These are phyloP conservation scores for Mucor racemosus DNA, from an alignment of 371 early-diverging fungal species.

Conservation along the genomic window DNA sequence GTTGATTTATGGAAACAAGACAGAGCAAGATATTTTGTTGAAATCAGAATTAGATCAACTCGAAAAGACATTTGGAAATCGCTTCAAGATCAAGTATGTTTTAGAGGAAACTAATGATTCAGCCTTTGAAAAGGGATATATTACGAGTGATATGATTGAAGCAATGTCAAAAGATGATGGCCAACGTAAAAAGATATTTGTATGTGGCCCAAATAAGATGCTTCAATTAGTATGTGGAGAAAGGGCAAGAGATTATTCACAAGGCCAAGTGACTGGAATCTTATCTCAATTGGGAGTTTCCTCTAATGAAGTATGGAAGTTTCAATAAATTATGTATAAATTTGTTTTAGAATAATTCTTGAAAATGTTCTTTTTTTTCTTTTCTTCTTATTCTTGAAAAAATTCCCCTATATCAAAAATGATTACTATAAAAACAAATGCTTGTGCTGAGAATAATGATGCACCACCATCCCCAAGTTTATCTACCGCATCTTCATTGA, in stretches of 20 bases:
- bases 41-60: slow-evolving; percentile 47
- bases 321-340: slow-evolving; percentile 31
- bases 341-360: neutral
- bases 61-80: slow-evolving; percentile 26
- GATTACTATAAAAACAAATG: neutral
- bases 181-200: slow-evolving; percentile 33
- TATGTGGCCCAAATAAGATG: slow-evolving; percentile 56
- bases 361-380: neutral
- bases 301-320: slow-evolving; percentile 49
- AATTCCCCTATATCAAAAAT: neutral
- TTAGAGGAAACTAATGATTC: slow-evolving; percentile 32
- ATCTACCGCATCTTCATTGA: slow-evolving; percentile 26
- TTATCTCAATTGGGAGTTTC: slow-evolving; percentile 37
- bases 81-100: slow-evolving; percentile 44
- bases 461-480: slow-evolving; percentile 34
- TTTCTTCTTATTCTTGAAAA: slow-evolving; percentile 16
- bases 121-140: slow-evolving; percentile 23
- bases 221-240: slow-evolving; percentile 45
- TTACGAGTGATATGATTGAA: slow-evolving; percentile 26
- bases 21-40: slow-evolving; percentile 56
- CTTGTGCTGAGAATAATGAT: neutral
- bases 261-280: slow-evolving; percentile 49
- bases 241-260: slow-evolving; percentile 45
- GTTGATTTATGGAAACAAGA: slow-evolving; percentile 58
- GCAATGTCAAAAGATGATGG: slow-evolving; percentile 19